Evolutionary conservation across 257 asterid species (phyloP).

Genomic region (Fraxinus excelsior): DNA sequence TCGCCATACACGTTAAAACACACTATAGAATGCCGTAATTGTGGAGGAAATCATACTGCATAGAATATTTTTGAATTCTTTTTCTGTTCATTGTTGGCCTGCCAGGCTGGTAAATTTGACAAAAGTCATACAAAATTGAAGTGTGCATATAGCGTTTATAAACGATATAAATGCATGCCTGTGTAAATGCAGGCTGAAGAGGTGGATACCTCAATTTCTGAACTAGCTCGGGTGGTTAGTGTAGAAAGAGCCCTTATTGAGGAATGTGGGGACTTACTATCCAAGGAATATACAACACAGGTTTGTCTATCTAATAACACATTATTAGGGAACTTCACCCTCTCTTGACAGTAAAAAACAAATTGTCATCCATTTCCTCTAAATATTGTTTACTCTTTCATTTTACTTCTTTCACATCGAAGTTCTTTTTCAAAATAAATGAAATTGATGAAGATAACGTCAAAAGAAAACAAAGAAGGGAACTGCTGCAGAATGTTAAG

Average conservation of each 20-base stretch:
- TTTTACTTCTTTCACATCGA: neutral
- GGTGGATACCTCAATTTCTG: slow-evolving; percentile 55
- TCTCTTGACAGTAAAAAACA: too few species aligned
- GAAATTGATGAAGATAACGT: neutral
- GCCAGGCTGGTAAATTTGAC: too few species aligned
- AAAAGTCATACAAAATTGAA: too few species aligned
- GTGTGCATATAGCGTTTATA: neutral
- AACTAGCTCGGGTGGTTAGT: slow-evolving; percentile 60
- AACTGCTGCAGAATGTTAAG: neutral
- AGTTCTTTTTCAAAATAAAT: neutral
- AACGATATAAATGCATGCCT: neutral
- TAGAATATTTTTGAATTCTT: too few species aligned
- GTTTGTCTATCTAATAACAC: slow-evolving; percentile 23
- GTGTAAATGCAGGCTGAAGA: slow-evolving; percentile 59
- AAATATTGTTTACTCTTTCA: neutral
- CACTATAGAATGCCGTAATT: neutral
- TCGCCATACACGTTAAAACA: too few species aligned
- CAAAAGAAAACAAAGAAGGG: neutral
- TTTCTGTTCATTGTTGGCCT: too few species aligned
- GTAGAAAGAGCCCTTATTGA: slow-evolving; percentile 65
- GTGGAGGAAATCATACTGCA: neutral
- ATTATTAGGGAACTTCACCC: neutral
- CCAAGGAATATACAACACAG: slow-evolving; percentile 53
- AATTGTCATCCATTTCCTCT: neutral
- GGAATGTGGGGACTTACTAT: slow-evolving; percentile 65